A percentile compares a stretch with the other conserved stretches of the same genome.
phyloP scores from a whole-genome alignment of 345 rosid species.

The Populus nigra region DNA sequence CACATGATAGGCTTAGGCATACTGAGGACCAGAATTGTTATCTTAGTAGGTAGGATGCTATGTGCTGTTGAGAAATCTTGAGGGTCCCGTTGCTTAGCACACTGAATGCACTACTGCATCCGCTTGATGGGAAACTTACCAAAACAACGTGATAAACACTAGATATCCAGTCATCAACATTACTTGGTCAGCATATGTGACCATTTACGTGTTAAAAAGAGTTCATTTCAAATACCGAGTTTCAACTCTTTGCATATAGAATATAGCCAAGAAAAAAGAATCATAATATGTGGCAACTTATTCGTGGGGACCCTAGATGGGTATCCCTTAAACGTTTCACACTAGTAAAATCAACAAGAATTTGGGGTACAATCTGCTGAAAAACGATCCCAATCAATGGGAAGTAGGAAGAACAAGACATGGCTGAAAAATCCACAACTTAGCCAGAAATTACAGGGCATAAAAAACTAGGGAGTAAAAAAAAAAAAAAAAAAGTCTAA shows the following conservation, averaged over 20 bases:
- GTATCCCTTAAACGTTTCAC: constrained; percentile 43
- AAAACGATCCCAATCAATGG: constrained; percentile 33
- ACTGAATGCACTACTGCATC: not conserved
- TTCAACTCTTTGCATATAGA: constrained; percentile 16
- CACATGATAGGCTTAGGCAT: not conserved
- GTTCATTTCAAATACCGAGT: constrained; percentile 22
- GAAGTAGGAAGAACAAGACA: constrained; percentile 34
- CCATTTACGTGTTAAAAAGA: not conserved
- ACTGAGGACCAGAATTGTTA: not conserved
- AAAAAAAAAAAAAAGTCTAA: constrained; percentile 17
- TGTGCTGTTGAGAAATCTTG: not conserved
- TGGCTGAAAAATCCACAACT: constrained; percentile 41
- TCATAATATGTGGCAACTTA: constrained; percentile 36
- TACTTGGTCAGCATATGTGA: not conserved
- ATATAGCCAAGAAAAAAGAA: constrained; percentile 28
- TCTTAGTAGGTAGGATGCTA: not conserved
- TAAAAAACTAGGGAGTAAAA: constrained; percentile 28
- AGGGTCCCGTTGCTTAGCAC: not conserved
- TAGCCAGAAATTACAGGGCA: constrained; percentile 37
- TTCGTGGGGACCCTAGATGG: constrained; percentile 47
- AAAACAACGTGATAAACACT: not conserved
- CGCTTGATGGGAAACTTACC: not conserved
- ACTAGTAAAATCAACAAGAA: constrained; percentile 47
- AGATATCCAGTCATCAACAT: not conserved
- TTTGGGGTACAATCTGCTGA: constrained; percentile 46